Evolutionary conservation across 2,329 filamentous ascomycete genomes (phyloP), one percentile per base, ranked within the genome.

Genomic region (Emericellopsis atlantica): DNA sequence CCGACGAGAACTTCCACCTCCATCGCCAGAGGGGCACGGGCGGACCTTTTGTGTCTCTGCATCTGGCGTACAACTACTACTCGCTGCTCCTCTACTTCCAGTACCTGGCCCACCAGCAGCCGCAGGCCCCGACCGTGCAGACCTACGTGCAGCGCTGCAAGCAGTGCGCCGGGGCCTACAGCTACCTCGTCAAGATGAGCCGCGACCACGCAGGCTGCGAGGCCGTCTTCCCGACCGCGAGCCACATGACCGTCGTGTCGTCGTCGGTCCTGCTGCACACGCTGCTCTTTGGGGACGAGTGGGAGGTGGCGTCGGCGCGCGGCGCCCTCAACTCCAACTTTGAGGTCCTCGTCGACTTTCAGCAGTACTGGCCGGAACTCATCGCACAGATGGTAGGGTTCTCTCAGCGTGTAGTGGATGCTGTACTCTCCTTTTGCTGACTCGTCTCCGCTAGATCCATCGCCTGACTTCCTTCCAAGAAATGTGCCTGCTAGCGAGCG

Each of bases 21-120:
- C 53, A 62, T 14, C 23, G 32, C 16, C 11, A 36, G 15, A 41
- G 37, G 11, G 54, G 56, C 7, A 46, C 52, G 1, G 60, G 59
- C 7, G 49, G 57, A 0, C 44, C 51, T 0, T 61, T 63, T 22
- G 46, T 64, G 3, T 54, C 57, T 12, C 45, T 64, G n/a, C 60
- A 63, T 40, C 42, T 63, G 1, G 58, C 54, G 1, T 61, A 53
- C 40, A 53, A 62, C 36, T 57, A 64, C 43, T 64, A 62, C 42
- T 47, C 54, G 1, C 59, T 54, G 0, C 43, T 62, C n/a, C 51
- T 64, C 10, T 62, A 56, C 39, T 64, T 60, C 41, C 56, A 52
- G 12, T 62, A 55, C 39, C 52, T 64, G 3, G 59, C 62, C 11
- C 11, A 32, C 6, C 11, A 6, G 31, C 18, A 21, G 18, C 18